Conservation (phyloP, 352 stramenopile genomes). For the Phytophthora meadii region DNA sequence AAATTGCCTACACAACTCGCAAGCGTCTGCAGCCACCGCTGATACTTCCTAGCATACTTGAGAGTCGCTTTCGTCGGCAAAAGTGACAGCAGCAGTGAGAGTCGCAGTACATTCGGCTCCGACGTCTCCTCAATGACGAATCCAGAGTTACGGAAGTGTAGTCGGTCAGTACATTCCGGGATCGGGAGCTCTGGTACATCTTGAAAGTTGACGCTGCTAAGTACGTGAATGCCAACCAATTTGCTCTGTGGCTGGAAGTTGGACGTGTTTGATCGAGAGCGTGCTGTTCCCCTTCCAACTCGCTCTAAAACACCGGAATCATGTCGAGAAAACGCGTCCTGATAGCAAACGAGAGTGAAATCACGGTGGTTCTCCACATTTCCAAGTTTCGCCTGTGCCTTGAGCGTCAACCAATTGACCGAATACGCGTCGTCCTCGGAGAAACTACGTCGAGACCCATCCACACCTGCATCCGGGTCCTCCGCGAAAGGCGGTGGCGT, state of each 20-base stretch:
- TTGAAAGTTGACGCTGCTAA: conserved; percentile 53
- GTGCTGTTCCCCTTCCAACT: conserved; percentile 38
- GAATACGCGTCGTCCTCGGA: conserved; percentile 73
- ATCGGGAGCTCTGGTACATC: conserved; percentile 43
- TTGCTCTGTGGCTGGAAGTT: conserved; percentile 33
- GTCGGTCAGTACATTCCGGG: conserved; percentile 38
- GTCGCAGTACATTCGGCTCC: conserved; percentile 38
- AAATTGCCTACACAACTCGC: conserved; percentile 49
- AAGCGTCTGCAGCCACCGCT: conserved; percentile 40
- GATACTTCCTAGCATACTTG: conserved; percentile 44
- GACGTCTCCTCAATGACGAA: conserved; percentile 65
- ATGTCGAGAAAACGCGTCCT: conserved; percentile 64
- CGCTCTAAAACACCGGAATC: conserved; percentile 35
- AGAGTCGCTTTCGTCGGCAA: conserved; percentile 46
- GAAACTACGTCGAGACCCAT: conserved; percentile 43
- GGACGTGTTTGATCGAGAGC: conserved; percentile 23
- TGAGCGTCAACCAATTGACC: conserved; percentile 74
- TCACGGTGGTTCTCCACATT: conserved; percentile 55
- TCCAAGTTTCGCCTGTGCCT: conserved; percentile 41
- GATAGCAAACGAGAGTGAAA: conserved; percentile 78
- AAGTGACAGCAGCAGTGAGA: conserved; percentile 59
- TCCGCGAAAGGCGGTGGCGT: conserved; percentile 56
- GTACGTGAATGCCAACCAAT: conserved; percentile 48
- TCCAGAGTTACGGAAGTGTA: conserved; percentile 56
- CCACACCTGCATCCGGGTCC: conserved; percentile 33